Percentiles rank a stretch among this genome's conserved stretches.
phyloP scores from a whole-genome alignment of 345 rosid species.

The Arabidopsis arenosa region DNA sequence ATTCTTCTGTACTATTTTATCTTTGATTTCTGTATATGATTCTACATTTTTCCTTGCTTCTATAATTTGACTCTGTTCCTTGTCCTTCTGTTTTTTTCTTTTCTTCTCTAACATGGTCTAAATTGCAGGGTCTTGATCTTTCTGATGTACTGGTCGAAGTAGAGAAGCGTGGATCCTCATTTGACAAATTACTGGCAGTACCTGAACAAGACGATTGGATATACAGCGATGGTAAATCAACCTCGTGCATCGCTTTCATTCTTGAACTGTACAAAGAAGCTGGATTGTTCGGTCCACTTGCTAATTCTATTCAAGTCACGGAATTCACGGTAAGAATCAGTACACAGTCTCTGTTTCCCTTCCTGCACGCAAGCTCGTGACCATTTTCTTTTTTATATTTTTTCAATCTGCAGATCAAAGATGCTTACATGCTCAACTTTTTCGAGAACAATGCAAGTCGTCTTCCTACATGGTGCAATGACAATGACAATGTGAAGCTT shows the following conservation, averaged over 20 bases:
- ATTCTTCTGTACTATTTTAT: background rate
- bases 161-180: constrained; percentile 84
- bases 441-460: constrained; percentile 78
- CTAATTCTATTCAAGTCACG: constrained; percentile 80
- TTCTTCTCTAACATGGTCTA: constrained; percentile 14
- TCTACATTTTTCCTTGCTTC: background rate
- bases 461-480: constrained; percentile 94
- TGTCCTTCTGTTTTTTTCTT: background rate
- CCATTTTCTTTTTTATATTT: background rate
- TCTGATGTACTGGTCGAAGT: constrained; percentile 82
- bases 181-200: constrained; percentile 72
- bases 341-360: background rate
- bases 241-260: constrained; percentile 88
- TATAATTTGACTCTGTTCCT: background rate
- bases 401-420: constrained; percentile 66
- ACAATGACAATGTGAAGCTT: constrained; percentile 71
- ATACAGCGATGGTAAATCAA: constrained; percentile 88
- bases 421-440: constrained; percentile 76
- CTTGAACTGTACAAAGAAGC: constrained; percentile 97
- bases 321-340: constrained; percentile 80
- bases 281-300: constrained; percentile 71
- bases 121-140: constrained; percentile 74
- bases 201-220: constrained; percentile 96
- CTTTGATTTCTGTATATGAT: constrained; percentile 18
- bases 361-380: background rate